Evolutionary conservation across 208 protist genomes (phyloP).

Genomic region (Trypanosoma congolense): DNA sequence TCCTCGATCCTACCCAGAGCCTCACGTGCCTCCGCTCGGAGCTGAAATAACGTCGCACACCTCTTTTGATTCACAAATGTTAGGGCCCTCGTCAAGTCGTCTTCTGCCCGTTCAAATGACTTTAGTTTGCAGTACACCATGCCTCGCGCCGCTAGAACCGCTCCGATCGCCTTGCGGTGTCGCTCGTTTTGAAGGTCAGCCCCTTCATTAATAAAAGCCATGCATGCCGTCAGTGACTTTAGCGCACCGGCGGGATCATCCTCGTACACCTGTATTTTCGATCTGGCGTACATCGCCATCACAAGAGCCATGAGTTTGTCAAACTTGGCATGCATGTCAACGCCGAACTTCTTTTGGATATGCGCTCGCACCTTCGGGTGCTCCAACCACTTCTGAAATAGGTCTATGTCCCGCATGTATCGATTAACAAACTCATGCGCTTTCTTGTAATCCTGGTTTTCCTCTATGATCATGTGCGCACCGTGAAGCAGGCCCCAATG

Average conservation of each 20-base stretch:
- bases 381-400: constrained; percentile 89
- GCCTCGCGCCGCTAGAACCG: constrained; percentile 67
- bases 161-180: constrained; percentile 79
- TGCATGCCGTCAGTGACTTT: constrained; percentile 76
- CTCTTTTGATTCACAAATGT: constrained; percentile 74
- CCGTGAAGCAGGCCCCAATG: constrained; percentile 86
- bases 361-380: constrained; percentile 86
- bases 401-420: constrained; percentile 86
- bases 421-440: constrained; percentile 88
- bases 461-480: constrained; percentile 81
- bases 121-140: constrained; percentile 86
- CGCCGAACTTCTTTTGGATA: constrained; percentile 83
- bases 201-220: constrained; percentile 68
- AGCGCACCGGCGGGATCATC: constrained; percentile 81
- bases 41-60: constrained; percentile 77
- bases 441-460: constrained; percentile 82
- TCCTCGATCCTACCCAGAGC: constrained; percentile 77
- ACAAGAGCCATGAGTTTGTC: constrained; percentile 85
- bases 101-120: constrained; percentile 69
- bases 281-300: constrained; percentile 84
- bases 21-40: constrained; percentile 81
- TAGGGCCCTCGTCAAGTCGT: constrained; percentile 75
- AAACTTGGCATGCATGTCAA: constrained; percentile 81
- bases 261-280: constrained; percentile 87
- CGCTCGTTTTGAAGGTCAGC: constrained; percentile 58